These are phyloP conservation scores for Ascocoryne sarcoides DNA, from an alignment of 2,329 filamentous ascomycete genomes.

Conservation along the genomic window DNA sequence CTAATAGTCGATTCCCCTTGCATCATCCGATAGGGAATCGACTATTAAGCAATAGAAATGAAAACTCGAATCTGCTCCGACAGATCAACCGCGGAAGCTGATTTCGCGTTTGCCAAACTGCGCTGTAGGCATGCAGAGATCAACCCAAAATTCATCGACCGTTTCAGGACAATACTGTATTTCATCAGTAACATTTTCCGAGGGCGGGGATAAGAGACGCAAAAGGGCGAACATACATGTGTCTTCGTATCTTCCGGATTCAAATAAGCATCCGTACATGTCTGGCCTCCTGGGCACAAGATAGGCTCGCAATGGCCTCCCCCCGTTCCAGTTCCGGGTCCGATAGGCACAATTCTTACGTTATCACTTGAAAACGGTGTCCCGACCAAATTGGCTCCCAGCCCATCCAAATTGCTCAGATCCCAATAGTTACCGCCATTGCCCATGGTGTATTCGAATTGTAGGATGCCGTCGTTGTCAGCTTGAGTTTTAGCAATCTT, in stretches of 20 bases:
- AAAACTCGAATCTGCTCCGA: too few species aligned
- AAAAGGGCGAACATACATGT: not conserved
- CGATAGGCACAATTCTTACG: slow-evolving; percentile 2
- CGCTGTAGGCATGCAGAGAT: not conserved
- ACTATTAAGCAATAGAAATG: too few species aligned
- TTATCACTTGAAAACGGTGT: slow-evolving; percentile 4
- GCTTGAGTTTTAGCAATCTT: slow-evolving; percentile 2
- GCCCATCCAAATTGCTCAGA: slow-evolving; percentile 8
- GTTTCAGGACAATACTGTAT: not conserved
- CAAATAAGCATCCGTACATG: slow-evolving; percentile 7
- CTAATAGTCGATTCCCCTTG: too few species aligned
- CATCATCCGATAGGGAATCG: too few species aligned
- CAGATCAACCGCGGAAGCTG: too few species aligned
- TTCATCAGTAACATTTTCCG: too few species aligned
- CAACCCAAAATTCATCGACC: not conserved
- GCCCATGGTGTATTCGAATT: slow-evolving; percentile 8
- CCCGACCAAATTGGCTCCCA: slow-evolving; percentile 1
- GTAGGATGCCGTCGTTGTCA: slow-evolving; percentile 4
- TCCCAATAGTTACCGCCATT: slow-evolving; percentile 6
- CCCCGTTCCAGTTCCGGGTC: not conserved
- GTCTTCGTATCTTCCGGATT: slow-evolving; percentile 17
- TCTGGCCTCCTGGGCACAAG: slow-evolving; percentile 2
- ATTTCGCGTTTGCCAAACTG: not conserved
- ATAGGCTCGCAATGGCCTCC: slow-evolving; percentile 4
- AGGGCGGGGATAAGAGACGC: too few species aligned